Evolutionary conservation across 305 asterid species (phyloP).

Genomic region (Fraxinus angustifolia): DNA sequence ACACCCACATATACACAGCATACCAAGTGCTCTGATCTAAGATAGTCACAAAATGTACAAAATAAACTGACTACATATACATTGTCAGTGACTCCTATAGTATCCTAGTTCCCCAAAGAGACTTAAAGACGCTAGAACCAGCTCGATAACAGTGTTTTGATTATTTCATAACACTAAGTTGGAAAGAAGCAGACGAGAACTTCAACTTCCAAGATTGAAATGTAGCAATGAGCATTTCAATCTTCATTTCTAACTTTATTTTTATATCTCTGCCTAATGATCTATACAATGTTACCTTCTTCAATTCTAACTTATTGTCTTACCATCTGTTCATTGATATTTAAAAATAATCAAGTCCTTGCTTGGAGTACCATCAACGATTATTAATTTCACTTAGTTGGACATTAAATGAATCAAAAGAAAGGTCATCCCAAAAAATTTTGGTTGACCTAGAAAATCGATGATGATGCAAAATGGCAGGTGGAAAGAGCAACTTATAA

Average conservation of each 20-base stretch:
- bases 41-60: neutral
- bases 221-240: neutral
- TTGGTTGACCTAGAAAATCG: neutral
- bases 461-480: neutral
- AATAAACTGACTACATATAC: neutral
- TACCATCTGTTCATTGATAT: neutral
- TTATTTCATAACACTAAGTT: neutral
- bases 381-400: neutral
- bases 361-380: neutral
- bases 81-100: neutral
- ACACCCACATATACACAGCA: neutral
- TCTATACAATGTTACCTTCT: neutral
- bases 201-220: neutral
- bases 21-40: neutral
- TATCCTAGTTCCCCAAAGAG: neutral
- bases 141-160: neutral
- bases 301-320: neutral
- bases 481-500: neutral
- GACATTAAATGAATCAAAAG: neutral
- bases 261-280: neutral
- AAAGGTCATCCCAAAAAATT: neutral
- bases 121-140: neutral
- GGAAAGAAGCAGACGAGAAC: neutral
- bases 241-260: neutral
- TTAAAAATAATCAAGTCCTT: neutral